Conservation (phyloP, 192 early-diverging fungal genomes). For the Entomortierella lignicola region DNA sequence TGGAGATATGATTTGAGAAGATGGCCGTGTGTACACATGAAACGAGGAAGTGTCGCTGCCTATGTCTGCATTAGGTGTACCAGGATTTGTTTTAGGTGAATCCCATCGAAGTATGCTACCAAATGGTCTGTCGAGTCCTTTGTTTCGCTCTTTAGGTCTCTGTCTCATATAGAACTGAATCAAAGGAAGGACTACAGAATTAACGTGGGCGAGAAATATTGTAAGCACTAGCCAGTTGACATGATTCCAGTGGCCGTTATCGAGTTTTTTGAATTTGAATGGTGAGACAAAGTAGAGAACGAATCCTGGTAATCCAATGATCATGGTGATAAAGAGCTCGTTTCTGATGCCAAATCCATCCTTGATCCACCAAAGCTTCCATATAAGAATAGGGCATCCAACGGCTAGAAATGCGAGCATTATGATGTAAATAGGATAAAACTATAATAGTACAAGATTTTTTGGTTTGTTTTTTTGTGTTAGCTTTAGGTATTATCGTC, state of each 20-base stretch:
- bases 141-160: constrained; percentile 18
- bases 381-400: constrained; percentile 32
- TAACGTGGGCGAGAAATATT: constrained; percentile 40
- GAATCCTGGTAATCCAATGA: constrained; percentile 42
- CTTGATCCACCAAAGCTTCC: constrained; percentile 51
- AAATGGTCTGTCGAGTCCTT: constrained; percentile 1
- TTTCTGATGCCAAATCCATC: constrained; percentile 52
- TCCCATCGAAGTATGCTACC: constrained; percentile 44
- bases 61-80: constrained; percentile 4
- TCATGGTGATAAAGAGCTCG: constrained; percentile 43
- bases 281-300: constrained; percentile 46
- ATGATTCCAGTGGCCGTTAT: constrained; percentile 45
- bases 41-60: constrained; percentile 30
- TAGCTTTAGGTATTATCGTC: too few relatives aligned
- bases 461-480: too few relatives aligned
- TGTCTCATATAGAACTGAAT: constrained; percentile 37
- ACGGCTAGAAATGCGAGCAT: constrained; percentile 38
- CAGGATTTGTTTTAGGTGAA: constrained; percentile 12
- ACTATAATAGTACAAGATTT: constrained; percentile 33
- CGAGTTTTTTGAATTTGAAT: constrained; percentile 29
- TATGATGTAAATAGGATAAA: constrained; percentile 39
- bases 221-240: constrained; percentile 44
- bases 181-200: constrained; percentile 37
- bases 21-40: not conserved
- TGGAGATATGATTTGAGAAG: constrained; percentile 11